Percentiles rank a stretch among this genome's conserved stretches.
These are phyloP conservation scores for Puccinia coronata DNA, from an alignment of 1,284 basidiomycete genomes.

Conservation along the genomic window DNA sequence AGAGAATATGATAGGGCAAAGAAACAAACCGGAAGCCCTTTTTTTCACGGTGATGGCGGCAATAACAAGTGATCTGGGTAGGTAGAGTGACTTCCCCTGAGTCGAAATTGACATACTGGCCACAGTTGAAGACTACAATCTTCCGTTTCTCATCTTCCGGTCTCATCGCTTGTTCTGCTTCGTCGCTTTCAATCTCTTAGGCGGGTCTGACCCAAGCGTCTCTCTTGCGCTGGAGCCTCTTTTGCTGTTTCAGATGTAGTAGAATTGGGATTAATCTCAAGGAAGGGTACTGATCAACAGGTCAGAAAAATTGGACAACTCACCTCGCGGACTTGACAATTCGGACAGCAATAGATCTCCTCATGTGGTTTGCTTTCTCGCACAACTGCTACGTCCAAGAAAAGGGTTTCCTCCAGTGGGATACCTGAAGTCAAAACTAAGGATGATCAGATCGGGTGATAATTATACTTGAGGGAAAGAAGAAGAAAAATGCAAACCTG, in stretches of 20 bases:
- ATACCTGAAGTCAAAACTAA: conserved; percentile 45
- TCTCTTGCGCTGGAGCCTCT: conserved; percentile 45
- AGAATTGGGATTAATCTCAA: too few species aligned
- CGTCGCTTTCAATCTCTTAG: conserved; percentile 50
- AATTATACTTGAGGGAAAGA: not conserved
- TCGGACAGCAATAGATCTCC: conserved; percentile 47
- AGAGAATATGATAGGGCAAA: not conserved
- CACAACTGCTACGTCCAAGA: conserved; percentile 42
- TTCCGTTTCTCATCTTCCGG: conserved; percentile 62
- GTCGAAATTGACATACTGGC: conserved; percentile 85
- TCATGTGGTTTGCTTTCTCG: conserved; percentile 44
- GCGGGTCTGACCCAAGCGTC: conserved; percentile 49
- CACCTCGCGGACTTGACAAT: conserved; percentile 48
- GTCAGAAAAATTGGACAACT: not conserved
- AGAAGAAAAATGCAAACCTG: conserved; percentile 19
- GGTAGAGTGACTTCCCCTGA: conserved; percentile 85
- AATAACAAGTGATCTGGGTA: conserved; percentile 96
- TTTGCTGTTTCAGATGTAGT: conserved; percentile 46
- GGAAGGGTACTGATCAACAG: not conserved
- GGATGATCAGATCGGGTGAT: too few species aligned
- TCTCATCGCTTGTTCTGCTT: conserved; percentile 27
- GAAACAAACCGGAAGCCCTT: conserved; percentile 72
- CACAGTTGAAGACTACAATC: conserved; percentile 93
- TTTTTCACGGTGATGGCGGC: conserved; percentile 97
- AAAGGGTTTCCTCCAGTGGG: conserved; percentile 43